phyloP scores from a whole-genome alignment of 2,329 filamentous ascomycete species.

The Pyrenophora teres region DNA sequence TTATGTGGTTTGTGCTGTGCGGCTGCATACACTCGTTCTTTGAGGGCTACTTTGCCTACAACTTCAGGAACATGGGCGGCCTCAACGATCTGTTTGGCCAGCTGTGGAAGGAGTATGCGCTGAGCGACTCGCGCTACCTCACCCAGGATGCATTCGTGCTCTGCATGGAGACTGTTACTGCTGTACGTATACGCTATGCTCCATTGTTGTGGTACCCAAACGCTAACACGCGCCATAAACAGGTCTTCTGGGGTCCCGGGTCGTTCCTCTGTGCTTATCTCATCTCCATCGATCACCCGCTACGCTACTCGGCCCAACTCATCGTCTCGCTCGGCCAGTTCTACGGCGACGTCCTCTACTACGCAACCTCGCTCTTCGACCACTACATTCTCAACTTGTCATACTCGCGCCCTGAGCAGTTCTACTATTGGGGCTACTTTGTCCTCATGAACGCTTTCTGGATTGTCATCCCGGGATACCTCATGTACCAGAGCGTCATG shows the following conservation, averaged over 20 bases:
- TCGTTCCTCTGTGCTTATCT: slow-evolving; percentile 62
- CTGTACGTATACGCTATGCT: slow-evolving; percentile 56
- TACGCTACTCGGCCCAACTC: slow-evolving; percentile 64
- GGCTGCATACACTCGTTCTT: slow-evolving; percentile 79
- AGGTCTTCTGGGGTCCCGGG: slow-evolving; percentile 66
- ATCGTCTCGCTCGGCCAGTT: slow-evolving; percentile 67
- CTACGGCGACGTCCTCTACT: slow-evolving; percentile 68
- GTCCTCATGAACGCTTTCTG: slow-evolving; percentile 69
- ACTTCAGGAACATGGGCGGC: slow-evolving; percentile 68
- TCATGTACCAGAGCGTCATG: slow-evolving; percentile 43
- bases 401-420: slow-evolving; percentile 65
- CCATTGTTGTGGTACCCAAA: neutral
- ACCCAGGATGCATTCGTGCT: slow-evolving; percentile 78
- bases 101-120: slow-evolving; percentile 90
- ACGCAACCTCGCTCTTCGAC: slow-evolving; percentile 66
- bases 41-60: slow-evolving; percentile 80
- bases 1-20: slow-evolving; percentile 78
- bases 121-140: slow-evolving; percentile 86
- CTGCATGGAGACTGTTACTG: slow-evolving; percentile 84
- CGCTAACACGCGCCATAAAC: slow-evolving; percentile 2
- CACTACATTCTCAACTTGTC: slow-evolving; percentile 58
- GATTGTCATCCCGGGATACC: slow-evolving; percentile 61
- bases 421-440: slow-evolving; percentile 71
- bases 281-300: slow-evolving; percentile 59
- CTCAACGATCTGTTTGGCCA: slow-evolving; percentile 78